Evolutionary conservation across 2,329 filamentous ascomycete species (phyloP).

Genomic region (Eutypa lata): DNA sequence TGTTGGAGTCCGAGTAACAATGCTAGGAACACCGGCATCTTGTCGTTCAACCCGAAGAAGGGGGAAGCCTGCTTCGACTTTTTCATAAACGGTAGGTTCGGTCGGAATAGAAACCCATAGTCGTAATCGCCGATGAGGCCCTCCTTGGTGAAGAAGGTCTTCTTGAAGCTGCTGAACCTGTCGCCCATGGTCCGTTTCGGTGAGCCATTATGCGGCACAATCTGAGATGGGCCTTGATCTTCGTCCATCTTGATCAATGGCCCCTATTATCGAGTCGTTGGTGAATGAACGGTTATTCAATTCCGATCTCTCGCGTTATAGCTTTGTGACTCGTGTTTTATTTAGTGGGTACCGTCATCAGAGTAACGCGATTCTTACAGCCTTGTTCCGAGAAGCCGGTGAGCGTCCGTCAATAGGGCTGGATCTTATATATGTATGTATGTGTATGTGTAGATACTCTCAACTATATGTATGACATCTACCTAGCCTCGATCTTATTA

Average conservation of each 20-base stretch:
- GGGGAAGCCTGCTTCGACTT: conserved; percentile 58
- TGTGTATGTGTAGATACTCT: too few relatives aligned
- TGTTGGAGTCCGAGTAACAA: conserved; percentile 77
- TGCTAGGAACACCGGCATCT: conserved; percentile 71
- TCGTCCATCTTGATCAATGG: conserved; percentile 46
- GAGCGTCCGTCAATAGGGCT: too few relatives aligned
- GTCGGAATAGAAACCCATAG: conserved; percentile 83
- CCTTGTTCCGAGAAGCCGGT: too few relatives aligned
- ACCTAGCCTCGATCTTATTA: too few relatives aligned
- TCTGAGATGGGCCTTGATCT: conserved; percentile 49
- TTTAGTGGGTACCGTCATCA: too few relatives aligned
- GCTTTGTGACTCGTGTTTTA: too few relatives aligned
- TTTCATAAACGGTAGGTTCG: conserved; percentile 79
- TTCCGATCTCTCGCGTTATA: too few relatives aligned
- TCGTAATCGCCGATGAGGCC: conserved; percentile 85
- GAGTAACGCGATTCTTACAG: too few relatives aligned
- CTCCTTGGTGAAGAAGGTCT: conserved; percentile 55
- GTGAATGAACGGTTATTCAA: too few relatives aligned
- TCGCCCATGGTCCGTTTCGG: conserved; percentile 31
- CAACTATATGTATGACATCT: too few relatives aligned
- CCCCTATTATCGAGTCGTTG: too few relatives aligned
- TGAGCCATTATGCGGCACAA: conserved; percentile 36
- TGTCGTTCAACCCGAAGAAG: conserved; percentile 81
- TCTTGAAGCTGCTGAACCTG: conserved; percentile 29
- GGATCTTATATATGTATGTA: too few relatives aligned